Evolutionary conservation across 176 grass and related monocot genomes (phyloP), one percentile per base, ranked within the genome.

Genomic region (Rhynchospora pubera): DNA sequence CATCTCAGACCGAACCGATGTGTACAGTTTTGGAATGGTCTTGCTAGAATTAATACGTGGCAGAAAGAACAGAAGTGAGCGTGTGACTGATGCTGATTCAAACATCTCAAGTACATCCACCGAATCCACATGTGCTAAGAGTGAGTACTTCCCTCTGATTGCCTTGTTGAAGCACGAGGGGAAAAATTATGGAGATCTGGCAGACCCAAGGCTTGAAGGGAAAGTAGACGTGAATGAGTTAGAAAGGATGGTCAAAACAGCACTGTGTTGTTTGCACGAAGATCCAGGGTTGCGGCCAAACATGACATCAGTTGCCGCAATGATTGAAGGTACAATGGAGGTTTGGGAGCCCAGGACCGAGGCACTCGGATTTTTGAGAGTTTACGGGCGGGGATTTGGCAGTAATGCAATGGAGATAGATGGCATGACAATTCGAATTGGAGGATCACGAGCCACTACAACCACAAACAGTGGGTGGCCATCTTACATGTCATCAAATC

Each of bases 1-100:
- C 65, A 95, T 95, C 84, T 88, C 93, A 7, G 93, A 95, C 77
- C 90, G 88, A 69, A 90, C 90, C 0, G 93, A 92, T 68, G 90
- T 95, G 15, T 95, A 95, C 78, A 91, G 93, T 72, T 95, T 95
- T 80, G 93, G 93, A 34, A 95, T 95, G 93, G 86, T 92, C 28
- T 86, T 95, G 34, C 84, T 95, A 12, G 93, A 95, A 82, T 72
- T 95, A 56, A 84, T 97, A 47, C 79, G 85, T 47, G 93, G 93
- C 26, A 87, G 83, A 82, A 97, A 91, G 89, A 97, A 97, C 87
- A 85, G 93, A 10, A 90, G 67, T 57, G 93, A 93, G 85, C 84
- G 83, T 69, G 65, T 84, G 0, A 90, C 72, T 58, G 77, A 69
- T 12, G 34, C 7, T 60, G 62, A 62, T 6, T 86, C 87, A 9